Evolutionary conservation across 129 eudicot genomes (phyloP).

Genomic region (Chrysanthemum seticuspe): DNA sequence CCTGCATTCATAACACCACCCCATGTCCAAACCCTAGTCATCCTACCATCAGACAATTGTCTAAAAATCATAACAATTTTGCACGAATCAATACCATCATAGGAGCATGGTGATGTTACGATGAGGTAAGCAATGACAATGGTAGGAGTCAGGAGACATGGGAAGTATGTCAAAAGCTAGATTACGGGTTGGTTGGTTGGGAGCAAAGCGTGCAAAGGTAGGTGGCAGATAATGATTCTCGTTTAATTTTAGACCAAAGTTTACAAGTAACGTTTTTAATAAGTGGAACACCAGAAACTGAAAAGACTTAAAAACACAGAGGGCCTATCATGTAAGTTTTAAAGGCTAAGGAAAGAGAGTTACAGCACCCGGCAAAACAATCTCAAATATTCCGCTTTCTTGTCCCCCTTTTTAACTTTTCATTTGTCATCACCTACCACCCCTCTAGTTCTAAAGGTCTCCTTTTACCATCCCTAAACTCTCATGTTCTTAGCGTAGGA

Average conservation of each 20-base stretch:
- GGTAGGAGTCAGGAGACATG: constrained; percentile 21
- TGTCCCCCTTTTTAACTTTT: constrained; percentile 34
- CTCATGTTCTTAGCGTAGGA: no score
- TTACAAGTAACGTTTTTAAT: constrained; percentile 20
- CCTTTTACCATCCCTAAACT: constrained; percentile 8
- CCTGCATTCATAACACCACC: no score
- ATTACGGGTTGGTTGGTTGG: constrained; percentile 15
- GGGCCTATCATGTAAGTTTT: constrained; percentile 15
- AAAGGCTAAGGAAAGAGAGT: constrained; percentile 18
- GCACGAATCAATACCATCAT: background rate
- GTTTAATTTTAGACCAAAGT: constrained; percentile 6
- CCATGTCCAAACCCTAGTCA: no score
- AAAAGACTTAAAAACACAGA: constrained; percentile 15
- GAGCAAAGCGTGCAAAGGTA: constrained; percentile 34
- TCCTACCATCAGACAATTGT: no score
- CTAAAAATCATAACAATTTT: no score
- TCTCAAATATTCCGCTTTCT: constrained; percentile 15
- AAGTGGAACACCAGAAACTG: constrained; percentile 19
- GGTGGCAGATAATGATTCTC: constrained; percentile 31
- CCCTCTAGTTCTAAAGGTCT: background rate
- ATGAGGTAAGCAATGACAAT: constrained; percentile 33
- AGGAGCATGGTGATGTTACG: constrained; percentile 18
- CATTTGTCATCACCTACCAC: constrained; percentile 7
- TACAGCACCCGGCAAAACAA: constrained; percentile 28
- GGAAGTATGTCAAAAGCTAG: constrained; percentile 19